Evolutionary conservation across 352 stramenopile genomes (phyloP).

Genomic region (Elongisporangium undulatum): DNA sequence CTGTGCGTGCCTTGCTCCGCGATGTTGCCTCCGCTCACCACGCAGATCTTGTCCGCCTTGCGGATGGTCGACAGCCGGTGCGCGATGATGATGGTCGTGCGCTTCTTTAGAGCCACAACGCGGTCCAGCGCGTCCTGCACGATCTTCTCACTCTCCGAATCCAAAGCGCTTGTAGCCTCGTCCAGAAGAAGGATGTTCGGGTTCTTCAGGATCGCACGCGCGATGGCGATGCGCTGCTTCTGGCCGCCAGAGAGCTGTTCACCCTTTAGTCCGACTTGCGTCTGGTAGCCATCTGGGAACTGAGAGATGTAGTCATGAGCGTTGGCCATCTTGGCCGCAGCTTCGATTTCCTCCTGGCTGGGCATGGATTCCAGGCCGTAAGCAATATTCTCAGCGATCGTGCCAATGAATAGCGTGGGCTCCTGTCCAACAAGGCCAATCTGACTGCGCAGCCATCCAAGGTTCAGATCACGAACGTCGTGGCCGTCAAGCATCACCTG

Average conservation of each 20-base stretch:
- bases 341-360: slow-evolving; percentile 79
- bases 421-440: slow-evolving; percentile 22
- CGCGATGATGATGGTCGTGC: slow-evolving; percentile 15
- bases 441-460: slow-evolving; percentile 57
- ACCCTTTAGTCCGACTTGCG: slow-evolving; percentile 16
- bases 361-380: slow-evolving; percentile 53
- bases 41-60: too few species aligned
- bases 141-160: slow-evolving; percentile 31
- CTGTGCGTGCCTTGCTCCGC: slow-evolving; percentile 23
- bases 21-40: too few species aligned
- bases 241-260: slow-evolving; percentile 34
- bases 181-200: slow-evolving; percentile 38
- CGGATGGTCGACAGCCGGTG: slow-evolving; percentile 31
- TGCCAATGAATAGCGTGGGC: slow-evolving; percentile 12
- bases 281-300: slow-evolving; percentile 48
- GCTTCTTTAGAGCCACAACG: slow-evolving; percentile 16
- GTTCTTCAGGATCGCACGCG: slow-evolving; percentile 34
- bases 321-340: slow-evolving; percentile 46
- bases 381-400: slow-evolving; percentile 24
- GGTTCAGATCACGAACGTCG: slow-evolving; percentile 56
- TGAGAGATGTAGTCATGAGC: slow-evolving; percentile 30
- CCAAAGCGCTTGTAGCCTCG: slow-evolving; percentile 47
- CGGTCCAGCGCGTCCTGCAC: slow-evolving; percentile 34
- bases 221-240: slow-evolving; percentile 40
- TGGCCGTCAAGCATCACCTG: slow-evolving; percentile 68